Conservation (phyloP, 768 basidiomycete species). For the Lactifluus subvellereus region DNA sequence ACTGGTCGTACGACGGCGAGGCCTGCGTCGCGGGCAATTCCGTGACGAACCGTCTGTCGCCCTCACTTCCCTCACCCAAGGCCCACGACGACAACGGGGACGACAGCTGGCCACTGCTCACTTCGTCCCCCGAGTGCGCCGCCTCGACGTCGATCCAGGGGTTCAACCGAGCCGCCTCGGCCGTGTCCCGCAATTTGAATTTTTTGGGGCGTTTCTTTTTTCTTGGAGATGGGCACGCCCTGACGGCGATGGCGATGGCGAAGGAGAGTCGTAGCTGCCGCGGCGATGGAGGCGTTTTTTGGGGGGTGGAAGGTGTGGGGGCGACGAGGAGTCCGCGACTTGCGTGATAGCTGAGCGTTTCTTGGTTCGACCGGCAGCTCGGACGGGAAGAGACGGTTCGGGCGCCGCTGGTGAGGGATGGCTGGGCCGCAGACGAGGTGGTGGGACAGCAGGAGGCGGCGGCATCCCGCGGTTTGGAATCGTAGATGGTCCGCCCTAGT, state of each 20-base stretch:
- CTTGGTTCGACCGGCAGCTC: constrained; percentile 33
- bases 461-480: constrained; percentile 27
- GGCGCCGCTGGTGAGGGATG: constrained; percentile 28
- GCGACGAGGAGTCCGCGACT: constrained; percentile 30
- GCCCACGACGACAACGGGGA: constrained; percentile 38
- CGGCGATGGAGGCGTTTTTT: constrained; percentile 29
- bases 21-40: constrained; percentile 61
- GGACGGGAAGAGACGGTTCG: constrained; percentile 42
- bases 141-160: constrained; percentile 65
- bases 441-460: constrained; percentile 34
- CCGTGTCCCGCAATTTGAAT: constrained; percentile 29
- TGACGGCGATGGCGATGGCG: constrained; percentile 13
- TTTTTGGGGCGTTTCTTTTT: constrained; percentile 26
- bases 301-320: constrained; percentile 32
- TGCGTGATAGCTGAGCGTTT: constrained; percentile 23
- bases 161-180: constrained; percentile 36
- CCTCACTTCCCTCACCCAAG: constrained; percentile 47
- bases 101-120: constrained; percentile 55
- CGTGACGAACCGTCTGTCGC: constrained; percentile 61
- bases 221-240: constrained; percentile 17
- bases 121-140: constrained; percentile 74
- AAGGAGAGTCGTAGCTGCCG: background rate
- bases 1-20: constrained; percentile 69
- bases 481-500: background rate
- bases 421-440: constrained; percentile 28